Base-by-base conservation (phyloP, 2,329 filamentous ascomycete genomes). In the Cucurbitaria berberidis region DNA sequence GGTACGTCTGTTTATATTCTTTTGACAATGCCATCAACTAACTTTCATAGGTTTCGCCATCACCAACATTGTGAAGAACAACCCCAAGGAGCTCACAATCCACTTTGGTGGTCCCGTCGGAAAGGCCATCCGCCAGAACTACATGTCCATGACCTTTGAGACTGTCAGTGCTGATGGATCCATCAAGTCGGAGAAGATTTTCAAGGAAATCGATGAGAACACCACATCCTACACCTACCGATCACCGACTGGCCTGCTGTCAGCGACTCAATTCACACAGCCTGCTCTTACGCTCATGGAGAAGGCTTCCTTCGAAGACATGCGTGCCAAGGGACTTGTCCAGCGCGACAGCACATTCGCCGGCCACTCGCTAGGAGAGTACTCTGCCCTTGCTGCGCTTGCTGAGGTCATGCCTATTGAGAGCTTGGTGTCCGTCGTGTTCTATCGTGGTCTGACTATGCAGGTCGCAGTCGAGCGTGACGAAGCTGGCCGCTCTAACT, bases 341-440 rank as follows among this genome's bases (percentile, higher is more conserved):
- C 92, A 96, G 67, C 85, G 91, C 54, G 93, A 98, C 81, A 97
- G 91, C 84, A 96, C 90, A 64, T 99, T 99, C 74, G 95, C 95
- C 13, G 95, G 95, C 63, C 95, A 99, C 82, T 99, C 96, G 0
- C 86, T 99, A 19, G 95, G 95, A 77, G 95, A 99, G 80, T 99
- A 99, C 82, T 97, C 93, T 59, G 95, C 95, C 9, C 87, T 99
- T 59, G 95, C 95, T 59, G 95, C 95, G 11, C 84, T 99, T 56
- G 95, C 96, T 10, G 93, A 99, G 72, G 95, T 99, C 74, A 96
- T 99, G 91, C 95, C 96, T n/a, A 99, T 99, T 70, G 95, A 99
- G 82, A 95, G 89, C 66, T 83, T 99, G 76, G 95, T 99, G 1
- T 98, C 95, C 0, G 95, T 99, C 41, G 96, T 99, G 49, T 99